phyloP scores from a whole-genome alignment of 352 stramenopile genomes.

The Phytophthora megakarya region DNA sequence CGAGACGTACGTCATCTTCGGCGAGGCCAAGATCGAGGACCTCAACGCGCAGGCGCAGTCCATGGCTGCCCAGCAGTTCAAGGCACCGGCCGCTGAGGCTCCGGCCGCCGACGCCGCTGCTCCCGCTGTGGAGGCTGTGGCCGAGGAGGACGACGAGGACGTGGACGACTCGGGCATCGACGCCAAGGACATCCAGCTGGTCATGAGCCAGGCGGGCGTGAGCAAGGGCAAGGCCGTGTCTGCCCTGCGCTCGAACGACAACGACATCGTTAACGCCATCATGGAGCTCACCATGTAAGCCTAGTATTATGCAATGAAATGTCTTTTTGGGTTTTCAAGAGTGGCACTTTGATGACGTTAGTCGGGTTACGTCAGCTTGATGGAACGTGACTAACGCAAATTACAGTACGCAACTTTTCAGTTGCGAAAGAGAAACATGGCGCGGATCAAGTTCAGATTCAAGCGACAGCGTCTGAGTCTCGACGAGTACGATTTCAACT shows the following conservation, averaged over 20 bases:
- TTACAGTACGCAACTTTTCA: not conserved
- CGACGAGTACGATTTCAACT: conserved; percentile 11
- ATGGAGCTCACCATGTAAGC: conserved; percentile 99
- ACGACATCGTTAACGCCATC: conserved; percentile 99
- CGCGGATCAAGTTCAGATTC: conserved; percentile 15
- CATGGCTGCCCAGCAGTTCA: conserved; percentile 93
- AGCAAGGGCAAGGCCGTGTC: conserved; percentile 95
- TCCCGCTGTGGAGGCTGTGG: conserved; percentile 42
- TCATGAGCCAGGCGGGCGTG: conserved; percentile 95
- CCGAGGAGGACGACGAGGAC: conserved; percentile 87
- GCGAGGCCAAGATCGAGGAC: conserved; percentile 99
- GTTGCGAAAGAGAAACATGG: conserved; percentile 5
- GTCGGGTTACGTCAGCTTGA: not conserved
- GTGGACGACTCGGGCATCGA: conserved; percentile 97
- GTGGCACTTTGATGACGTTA: not conserved
- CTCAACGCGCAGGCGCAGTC: conserved; percentile 88
- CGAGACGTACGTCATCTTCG: conserved; percentile 98
- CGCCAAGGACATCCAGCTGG: conserved; percentile 98
- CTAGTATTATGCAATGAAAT: conserved; percentile 30
- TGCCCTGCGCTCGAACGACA: conserved; percentile 97
- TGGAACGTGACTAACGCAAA: not conserved
- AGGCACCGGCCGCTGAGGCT: conserved; percentile 54
- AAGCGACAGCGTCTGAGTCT: conserved; percentile 16
- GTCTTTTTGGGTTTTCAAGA: conserved; percentile 43
- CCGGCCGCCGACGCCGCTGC: conserved; percentile 73